Evolutionary conservation across 768 basidiomycete species (phyloP).

Genomic region (Kwoniella bestiolae): DNA sequence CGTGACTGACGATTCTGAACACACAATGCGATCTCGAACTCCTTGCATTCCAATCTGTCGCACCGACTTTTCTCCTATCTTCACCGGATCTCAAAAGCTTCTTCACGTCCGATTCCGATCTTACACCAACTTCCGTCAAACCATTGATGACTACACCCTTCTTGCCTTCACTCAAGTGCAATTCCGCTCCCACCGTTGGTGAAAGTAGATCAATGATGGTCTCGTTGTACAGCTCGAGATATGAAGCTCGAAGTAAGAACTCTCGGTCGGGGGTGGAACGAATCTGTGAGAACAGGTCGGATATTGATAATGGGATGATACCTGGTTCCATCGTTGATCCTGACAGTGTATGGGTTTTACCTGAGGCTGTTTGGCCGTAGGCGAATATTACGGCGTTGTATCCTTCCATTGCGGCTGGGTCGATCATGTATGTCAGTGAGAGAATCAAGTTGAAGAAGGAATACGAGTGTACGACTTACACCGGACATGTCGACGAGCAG

Average conservation of each 20-base stretch:
- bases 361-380: constrained; percentile 75
- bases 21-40: constrained; percentile 94
- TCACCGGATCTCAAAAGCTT: constrained; percentile 86
- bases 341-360: constrained; percentile 73
- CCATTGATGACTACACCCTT: constrained; percentile 66
- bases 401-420: constrained; percentile 85
- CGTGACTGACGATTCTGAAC: constrained; percentile 73
- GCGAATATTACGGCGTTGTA: constrained; percentile 97
- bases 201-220: constrained; percentile 67
- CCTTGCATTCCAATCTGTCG: constrained; percentile 98
- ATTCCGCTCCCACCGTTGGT: constrained; percentile 71
- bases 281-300: constrained; percentile 70
- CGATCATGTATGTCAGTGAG: not conserved
- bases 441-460: not conserved
- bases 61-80: constrained; percentile 82
- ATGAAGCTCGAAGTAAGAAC: constrained; percentile 92
- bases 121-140: constrained; percentile 91
- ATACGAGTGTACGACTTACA: constrained; percentile 32
- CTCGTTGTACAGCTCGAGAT: constrained; percentile 94
- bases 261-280: constrained; percentile 71
- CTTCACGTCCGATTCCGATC: constrained; percentile 79
- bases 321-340: constrained; percentile 74
- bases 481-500: constrained; percentile 49
- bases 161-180: constrained; percentile 59
- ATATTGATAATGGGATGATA: constrained; percentile 86